These are phyloP conservation scores for Mercurialis annua DNA, from an alignment of 345 rosid genomes.

Conservation along the genomic window DNA sequence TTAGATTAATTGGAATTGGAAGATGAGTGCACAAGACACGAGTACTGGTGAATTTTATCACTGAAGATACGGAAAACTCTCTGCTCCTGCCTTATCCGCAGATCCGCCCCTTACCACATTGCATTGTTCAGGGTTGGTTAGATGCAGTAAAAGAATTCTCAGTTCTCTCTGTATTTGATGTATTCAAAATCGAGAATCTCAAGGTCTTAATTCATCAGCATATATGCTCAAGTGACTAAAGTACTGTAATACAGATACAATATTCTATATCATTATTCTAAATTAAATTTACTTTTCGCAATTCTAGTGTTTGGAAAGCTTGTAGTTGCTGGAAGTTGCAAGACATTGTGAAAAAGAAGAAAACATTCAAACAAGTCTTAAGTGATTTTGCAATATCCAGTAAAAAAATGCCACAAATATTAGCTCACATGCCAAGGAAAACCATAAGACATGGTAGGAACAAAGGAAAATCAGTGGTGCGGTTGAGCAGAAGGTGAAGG, in stretches of 20 bases:
- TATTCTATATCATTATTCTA: not conserved
- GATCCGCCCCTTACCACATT: not conserved
- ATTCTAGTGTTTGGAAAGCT: no score
- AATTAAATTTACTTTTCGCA: no score
- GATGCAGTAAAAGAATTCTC: not conserved
- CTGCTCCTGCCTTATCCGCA: not conserved
- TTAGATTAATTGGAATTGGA: constrained; percentile 44
- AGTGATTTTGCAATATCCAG: no score
- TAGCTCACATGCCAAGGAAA: no score
- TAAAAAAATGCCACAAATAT: not conserved
- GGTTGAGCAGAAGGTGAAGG: not conserved
- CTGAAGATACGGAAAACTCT: not conserved
- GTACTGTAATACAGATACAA: not conserved
- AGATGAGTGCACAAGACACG: constrained; percentile 16
- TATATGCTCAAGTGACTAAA: not conserved
- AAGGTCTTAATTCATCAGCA: not conserved
- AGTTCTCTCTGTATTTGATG: not conserved
- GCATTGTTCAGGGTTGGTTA: not conserved
- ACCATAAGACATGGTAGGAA: not conserved
- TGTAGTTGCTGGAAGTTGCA: no score
- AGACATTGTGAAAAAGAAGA: not conserved
- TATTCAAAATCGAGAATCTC: not conserved
- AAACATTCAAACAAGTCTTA: not conserved
- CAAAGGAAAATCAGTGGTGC: constrained; percentile 2
- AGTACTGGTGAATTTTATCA: not conserved